A percentile compares a stretch with the other conserved stretches of the same genome.
Evolutionary conservation across 2,329 filamentous ascomycete species (phyloP).

Genomic region (Metarhizium guizhouense): DNA sequence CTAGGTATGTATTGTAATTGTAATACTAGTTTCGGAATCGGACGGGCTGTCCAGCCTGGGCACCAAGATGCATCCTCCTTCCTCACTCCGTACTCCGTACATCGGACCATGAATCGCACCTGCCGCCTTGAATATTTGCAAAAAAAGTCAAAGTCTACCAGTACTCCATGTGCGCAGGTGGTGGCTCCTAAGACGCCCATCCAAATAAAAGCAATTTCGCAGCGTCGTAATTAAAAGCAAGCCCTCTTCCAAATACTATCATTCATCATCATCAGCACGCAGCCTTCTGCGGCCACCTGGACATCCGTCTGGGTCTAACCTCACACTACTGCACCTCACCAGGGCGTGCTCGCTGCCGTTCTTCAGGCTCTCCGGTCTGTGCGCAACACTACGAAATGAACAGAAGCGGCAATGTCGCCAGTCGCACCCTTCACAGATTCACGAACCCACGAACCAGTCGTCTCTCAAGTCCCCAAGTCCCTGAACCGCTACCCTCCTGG

Average conservation of each 20-base stretch:
- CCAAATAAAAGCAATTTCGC: slow-evolving; percentile 1
- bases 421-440: background rate
- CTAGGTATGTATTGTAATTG: too few relatives aligned
- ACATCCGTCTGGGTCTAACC: background rate
- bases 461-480: too few relatives aligned
- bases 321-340: background rate
- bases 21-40: too few relatives aligned
- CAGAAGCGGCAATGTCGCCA: background rate
- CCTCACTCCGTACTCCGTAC: too few relatives aligned
- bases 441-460: background rate
- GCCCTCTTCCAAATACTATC: background rate
- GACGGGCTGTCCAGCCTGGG: too few relatives aligned
- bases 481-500: too few relatives aligned
- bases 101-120: background rate
- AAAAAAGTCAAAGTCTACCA: too few relatives aligned
- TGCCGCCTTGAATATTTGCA: background rate
- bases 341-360: background rate
- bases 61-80: too few relatives aligned
- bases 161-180: background rate
- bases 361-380: background rate
- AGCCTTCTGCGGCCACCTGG: background rate
- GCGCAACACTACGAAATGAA: background rate
- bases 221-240: background rate
- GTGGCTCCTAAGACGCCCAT: background rate
- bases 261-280: background rate